Conservation (phyloP, 1,139 yeast species). For the Debaryomyces psychrophilus region DNA sequence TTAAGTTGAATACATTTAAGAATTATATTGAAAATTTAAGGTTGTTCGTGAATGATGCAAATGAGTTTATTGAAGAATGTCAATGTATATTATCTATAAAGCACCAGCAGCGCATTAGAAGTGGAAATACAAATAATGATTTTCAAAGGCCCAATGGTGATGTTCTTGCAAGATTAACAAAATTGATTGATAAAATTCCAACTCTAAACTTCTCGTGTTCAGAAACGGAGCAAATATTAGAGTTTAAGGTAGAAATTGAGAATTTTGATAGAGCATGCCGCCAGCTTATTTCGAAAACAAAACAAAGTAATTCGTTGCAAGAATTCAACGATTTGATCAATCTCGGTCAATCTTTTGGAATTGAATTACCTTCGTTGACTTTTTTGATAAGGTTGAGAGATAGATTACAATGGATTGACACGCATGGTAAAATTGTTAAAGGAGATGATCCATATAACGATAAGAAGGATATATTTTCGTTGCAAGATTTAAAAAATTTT, state of each 20-base stretch:
- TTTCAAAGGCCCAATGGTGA: constrained; percentile 19
- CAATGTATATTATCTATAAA: constrained; percentile 52
- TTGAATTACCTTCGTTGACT: constrained; percentile 54
- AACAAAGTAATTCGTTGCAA: constrained; percentile 26
- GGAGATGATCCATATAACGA: constrained; percentile 49
- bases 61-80: constrained; percentile 59
- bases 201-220: constrained; percentile 53
- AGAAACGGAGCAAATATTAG: constrained; percentile 63
- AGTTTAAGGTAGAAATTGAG: constrained; percentile 55
- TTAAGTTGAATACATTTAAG: constrained; percentile 24
- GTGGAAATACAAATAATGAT: constrained; percentile 21
- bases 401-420: constrained; percentile 53
- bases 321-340: constrained; percentile 52
- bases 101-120: constrained; percentile 54
- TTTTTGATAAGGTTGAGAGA: constrained; percentile 53
- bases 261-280: constrained; percentile 56
- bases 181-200: constrained; percentile 52
- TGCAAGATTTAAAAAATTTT: constrained; percentile 40
- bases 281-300: constrained; percentile 32
- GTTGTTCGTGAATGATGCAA: constrained; percentile 47
- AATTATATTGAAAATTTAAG: constrained; percentile 39
- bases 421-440: constrained; percentile 34
- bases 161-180: constrained; percentile 27
- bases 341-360: constrained; percentile 62
- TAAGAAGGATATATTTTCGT: constrained; percentile 39